Evolutionary conservation across 1,284 basidiomycete species (phyloP), one percentile per base, ranked within the genome.

Genomic region (Tilletiaria anomala): DNA sequence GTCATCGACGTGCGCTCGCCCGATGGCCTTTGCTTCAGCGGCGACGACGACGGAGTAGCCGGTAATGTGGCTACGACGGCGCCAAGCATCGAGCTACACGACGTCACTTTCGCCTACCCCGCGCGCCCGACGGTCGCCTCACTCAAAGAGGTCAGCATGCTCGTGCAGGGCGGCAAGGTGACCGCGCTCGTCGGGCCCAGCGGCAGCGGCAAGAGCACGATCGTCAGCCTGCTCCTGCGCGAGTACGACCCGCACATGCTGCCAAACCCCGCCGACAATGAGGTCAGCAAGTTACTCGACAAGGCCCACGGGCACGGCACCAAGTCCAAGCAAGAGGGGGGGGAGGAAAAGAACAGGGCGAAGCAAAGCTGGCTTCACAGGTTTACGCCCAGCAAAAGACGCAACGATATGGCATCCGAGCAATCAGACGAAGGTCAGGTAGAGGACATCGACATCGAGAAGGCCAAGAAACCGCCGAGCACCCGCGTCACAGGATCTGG

Each of bases 181-280:
- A 66, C 62, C 3, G 63, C 63, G 3, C 59, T 75, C 17, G 63
- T 66, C 16, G 63, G 63, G 3, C 59, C 61, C 1, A 53, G 49
- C 3, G 63, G 63, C 6, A 59, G 56, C 4, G 63, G 63, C 32
- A 66, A 66, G 56, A 70, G 69, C 0, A 73, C 73, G 8, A 64
- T 70, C 23, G 67, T 68, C 6, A 50, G 62, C 8, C 57, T 71
- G 3, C 54, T 72, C 1, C 50, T 69, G 2, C 64, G 70, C 11
- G 63, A 70, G 38, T 71, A 69, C 50, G 71, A 72, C 37, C 70
- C 70, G 0, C 54, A 59, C 36, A 54, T 57, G 5, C 15, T 6
- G 5, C n/a, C 18, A 14, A 41, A 22, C 32, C 14, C 32, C 15
- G 4, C 49, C 5, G 42, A 53, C 35, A n/a, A n/a, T n/a, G n/a